Percentiles rank a stretch among this genome's conserved stretches.
phyloP scores from a whole-genome alignment of 2,329 filamentous ascomycete genomes.

The Calonectria ilicicola region DNA sequence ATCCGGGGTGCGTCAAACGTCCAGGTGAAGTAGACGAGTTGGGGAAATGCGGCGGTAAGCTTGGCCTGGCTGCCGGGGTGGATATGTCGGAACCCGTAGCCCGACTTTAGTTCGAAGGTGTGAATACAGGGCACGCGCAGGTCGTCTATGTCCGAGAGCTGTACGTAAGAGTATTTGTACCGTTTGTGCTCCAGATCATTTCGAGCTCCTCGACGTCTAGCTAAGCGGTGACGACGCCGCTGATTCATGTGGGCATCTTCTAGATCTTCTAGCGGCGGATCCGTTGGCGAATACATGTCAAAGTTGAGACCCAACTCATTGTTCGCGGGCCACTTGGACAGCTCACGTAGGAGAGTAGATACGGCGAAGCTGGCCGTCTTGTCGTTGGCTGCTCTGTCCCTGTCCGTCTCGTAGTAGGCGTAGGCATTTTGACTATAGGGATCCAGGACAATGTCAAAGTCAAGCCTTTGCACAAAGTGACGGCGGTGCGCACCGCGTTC shows the following conservation, averaged over 20 bases:
- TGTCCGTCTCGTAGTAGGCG: not conserved
- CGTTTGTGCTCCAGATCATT: not conserved
- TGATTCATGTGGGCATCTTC: not conserved
- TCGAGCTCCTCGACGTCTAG: not conserved
- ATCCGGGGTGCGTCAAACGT: accelerated
- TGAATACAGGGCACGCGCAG: not conserved
- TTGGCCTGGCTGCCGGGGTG: not conserved
- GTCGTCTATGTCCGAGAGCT: not conserved
- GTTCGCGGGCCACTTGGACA: not conserved
- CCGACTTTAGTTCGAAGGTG: too few relatives aligned
- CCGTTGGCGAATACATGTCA: not conserved
- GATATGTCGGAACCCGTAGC: not conserved
- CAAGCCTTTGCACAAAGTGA: not conserved
- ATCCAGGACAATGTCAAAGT: not conserved
- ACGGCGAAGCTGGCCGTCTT: not conserved
- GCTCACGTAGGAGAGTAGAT: not conserved
- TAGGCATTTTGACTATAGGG: not conserved
- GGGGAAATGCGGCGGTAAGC: not conserved
- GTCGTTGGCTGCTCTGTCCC: not conserved
- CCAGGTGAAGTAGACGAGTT: not conserved
- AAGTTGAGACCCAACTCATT: not conserved
- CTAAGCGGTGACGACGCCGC: not conserved
- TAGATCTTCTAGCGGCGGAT: not conserved
- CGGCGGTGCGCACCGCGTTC: not conserved
- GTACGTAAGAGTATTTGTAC: not conserved